Evolutionary conservation across 345 rosid species (phyloP).

Genomic region (Abelmoschus esculentus): DNA sequence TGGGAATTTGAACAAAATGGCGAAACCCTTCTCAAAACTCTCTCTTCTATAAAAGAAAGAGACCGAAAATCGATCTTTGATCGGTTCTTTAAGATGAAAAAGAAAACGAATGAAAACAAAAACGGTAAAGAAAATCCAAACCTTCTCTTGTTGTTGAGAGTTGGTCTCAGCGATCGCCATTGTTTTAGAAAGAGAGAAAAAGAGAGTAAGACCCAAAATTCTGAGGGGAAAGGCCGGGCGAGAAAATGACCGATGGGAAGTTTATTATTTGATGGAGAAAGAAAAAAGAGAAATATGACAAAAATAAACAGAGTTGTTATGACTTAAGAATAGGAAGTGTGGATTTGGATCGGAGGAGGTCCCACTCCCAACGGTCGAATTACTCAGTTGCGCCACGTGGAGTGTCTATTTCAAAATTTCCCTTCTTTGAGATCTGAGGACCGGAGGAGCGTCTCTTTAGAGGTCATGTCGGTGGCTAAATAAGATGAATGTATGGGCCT

Average conservation of each 20-base stretch:
- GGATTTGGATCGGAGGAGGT: background rate
- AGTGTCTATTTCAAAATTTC: slow-evolving; percentile 17
- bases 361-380: slow-evolving; percentile 61
- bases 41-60: background rate
- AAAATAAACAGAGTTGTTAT: background rate
- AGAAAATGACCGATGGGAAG: background rate
- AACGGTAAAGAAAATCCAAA: slow-evolving; percentile 4
- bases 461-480: background rate
- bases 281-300: slow-evolving; percentile 15
- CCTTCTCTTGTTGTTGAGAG: slow-evolving; percentile 53
- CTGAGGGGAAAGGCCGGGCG: background rate
- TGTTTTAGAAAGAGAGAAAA: slow-evolving; percentile 10
- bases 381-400: slow-evolving; percentile 26
- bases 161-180: slow-evolving; percentile 69
- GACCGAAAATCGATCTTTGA: background rate
- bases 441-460: slow-evolving; percentile 30
- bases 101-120: background rate
- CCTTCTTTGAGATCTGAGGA: slow-evolving; percentile 10
- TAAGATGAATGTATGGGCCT: background rate
- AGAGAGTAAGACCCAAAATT: background rate
- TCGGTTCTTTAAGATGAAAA: background rate
- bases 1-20: background rate
- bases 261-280: background rate
- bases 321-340: background rate
- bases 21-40: background rate